phyloP scores from a whole-genome alignment of 2,329 filamentous ascomycete species.

The Aspergillus sp. region DNA sequence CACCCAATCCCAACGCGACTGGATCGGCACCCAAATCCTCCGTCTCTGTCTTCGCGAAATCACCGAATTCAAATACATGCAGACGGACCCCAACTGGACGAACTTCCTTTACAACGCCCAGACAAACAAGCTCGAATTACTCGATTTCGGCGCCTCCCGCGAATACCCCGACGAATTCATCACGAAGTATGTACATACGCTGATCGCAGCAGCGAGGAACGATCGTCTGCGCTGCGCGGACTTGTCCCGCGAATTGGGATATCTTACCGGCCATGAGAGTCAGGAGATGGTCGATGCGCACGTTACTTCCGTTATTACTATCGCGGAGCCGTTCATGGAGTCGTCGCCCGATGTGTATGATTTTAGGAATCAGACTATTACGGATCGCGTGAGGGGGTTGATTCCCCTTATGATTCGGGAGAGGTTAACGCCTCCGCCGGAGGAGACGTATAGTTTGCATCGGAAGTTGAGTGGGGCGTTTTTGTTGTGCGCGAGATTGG shows the following conservation, averaged over 20 bases:
- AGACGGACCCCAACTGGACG: slow-evolving; percentile 99
- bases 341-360: slow-evolving; percentile 82
- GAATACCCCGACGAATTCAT: slow-evolving; percentile 83
- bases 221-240: slow-evolving; percentile 66
- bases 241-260: slow-evolving; percentile 77
- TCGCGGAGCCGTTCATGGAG: slow-evolving; percentile 85
- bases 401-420: slow-evolving; percentile 95
- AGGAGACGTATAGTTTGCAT: slow-evolving; percentile 96
- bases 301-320: slow-evolving; percentile 79
- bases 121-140: slow-evolving; percentile 75
- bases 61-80: slow-evolving; percentile 95
- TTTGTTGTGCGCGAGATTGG: slow-evolving; percentile 81
- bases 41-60: slow-evolving; percentile 91
- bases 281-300: slow-evolving; percentile 86
- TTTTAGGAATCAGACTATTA: slow-evolving; percentile 93
- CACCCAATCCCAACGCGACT: slow-evolving; percentile 82
- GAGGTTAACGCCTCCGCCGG: slow-evolving; percentile 83
- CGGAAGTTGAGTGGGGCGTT: slow-evolving; percentile 95
- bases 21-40: slow-evolving; percentile 93
- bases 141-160: slow-evolving; percentile 92
- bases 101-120: slow-evolving; percentile 89
- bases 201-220: slow-evolving; percentile 73
- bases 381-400: slow-evolving; percentile 80
- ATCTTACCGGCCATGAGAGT: slow-evolving; percentile 88
- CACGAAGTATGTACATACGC: slow-evolving; percentile 72